phyloP scores from a whole-genome alignment of 768 basidiomycete genomes.

The Gautieria morchelliformis region DNA sequence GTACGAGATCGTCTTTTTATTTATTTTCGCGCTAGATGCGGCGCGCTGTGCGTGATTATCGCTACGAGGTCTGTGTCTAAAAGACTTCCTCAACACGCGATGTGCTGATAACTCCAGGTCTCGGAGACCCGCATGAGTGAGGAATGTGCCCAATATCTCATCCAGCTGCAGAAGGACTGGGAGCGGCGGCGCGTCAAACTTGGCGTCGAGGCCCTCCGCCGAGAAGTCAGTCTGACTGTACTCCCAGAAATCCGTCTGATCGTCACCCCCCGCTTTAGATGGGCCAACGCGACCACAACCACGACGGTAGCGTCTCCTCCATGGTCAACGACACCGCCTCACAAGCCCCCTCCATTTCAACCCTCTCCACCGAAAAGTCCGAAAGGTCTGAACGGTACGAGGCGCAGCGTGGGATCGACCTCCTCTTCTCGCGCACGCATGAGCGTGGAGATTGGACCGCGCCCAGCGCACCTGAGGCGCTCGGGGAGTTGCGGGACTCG shows the following conservation, averaged over 20 bases:
- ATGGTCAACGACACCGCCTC: slow-evolving; percentile 30
- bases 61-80: slow-evolving; percentile 24
- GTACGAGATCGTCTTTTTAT: neutral
- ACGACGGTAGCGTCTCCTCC: slow-evolving; percentile 48
- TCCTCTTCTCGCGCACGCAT: slow-evolving; percentile 62
- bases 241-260: too few relatives aligned
- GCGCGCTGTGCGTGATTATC: slow-evolving; percentile 82
- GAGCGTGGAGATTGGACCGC: slow-evolving; percentile 72
- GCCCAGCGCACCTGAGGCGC: slow-evolving; percentile 62
- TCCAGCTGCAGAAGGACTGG: slow-evolving; percentile 96
- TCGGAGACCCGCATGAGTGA: slow-evolving; percentile 89
- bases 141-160: slow-evolving; percentile 90
- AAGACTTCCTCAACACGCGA: slow-evolving; percentile 7
- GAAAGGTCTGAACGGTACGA: slow-evolving; percentile 18
- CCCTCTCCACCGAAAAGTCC: slow-evolving; percentile 18
- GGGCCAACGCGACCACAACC: slow-evolving; percentile 57
- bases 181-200: slow-evolving; percentile 82
- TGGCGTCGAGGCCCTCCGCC: slow-evolving; percentile 76
- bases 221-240: slow-evolving; percentile 46
- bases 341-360: slow-evolving; percentile 15
- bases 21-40: slow-evolving; percentile 53
- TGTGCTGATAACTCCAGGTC: slow-evolving; percentile 51
- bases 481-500: slow-evolving; percentile 88
- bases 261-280: slow-evolving; percentile 33
- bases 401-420: slow-evolving; percentile 57